phyloP scores from a whole-genome alignment of 306 rosid species.

The Oemleria cerasiformis region DNA sequence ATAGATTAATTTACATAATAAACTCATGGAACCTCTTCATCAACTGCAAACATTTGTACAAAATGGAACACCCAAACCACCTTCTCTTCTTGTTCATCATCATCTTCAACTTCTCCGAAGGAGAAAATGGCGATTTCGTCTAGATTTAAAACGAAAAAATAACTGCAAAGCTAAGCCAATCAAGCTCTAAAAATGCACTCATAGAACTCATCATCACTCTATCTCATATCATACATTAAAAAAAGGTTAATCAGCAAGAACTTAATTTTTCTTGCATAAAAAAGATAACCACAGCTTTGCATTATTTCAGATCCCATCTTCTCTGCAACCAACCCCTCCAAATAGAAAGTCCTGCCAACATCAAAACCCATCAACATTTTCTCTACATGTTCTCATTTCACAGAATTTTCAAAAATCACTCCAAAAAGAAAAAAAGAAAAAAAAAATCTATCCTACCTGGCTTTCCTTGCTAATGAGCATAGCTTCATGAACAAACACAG shows the following conservation, averaged over 20 bases:
- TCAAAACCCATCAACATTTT: not conserved
- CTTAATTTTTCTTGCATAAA: slow-evolving; percentile 21
- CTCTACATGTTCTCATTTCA: too few relatives aligned
- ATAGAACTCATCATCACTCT: not conserved
- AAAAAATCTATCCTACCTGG: slow-evolving; percentile 39
- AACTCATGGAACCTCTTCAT: slow-evolving; percentile 34
- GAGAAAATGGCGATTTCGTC: not conserved
- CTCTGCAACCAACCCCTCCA: slow-evolving; percentile 45
- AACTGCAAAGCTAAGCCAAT: slow-evolving; percentile 29
- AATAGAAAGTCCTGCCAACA: slow-evolving; percentile 44
- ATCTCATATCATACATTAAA: slow-evolving; percentile 2
- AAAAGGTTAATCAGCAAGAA: slow-evolving; percentile 6
- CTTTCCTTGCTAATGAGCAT: slow-evolving; percentile 42
- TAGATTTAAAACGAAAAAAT: slow-evolving; percentile 10
- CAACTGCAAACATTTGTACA: slow-evolving; percentile 56
- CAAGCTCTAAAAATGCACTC: slow-evolving; percentile 11
- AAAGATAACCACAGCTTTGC: slow-evolving; percentile 1
- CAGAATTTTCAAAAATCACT: not conserved
- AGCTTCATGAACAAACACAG: slow-evolving; percentile 46
- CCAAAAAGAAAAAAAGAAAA: not conserved
- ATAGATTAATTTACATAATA: slow-evolving; percentile 12
- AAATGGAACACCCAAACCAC: slow-evolving; percentile 22
- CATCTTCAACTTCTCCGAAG: slow-evolving; percentile 14
- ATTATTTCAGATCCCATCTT: slow-evolving; percentile 20
- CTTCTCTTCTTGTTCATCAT: slow-evolving; percentile 10